phyloP scores from a whole-genome alignment of 139 green algal genomes.

The Edaphochlamys debaryana region DNA sequence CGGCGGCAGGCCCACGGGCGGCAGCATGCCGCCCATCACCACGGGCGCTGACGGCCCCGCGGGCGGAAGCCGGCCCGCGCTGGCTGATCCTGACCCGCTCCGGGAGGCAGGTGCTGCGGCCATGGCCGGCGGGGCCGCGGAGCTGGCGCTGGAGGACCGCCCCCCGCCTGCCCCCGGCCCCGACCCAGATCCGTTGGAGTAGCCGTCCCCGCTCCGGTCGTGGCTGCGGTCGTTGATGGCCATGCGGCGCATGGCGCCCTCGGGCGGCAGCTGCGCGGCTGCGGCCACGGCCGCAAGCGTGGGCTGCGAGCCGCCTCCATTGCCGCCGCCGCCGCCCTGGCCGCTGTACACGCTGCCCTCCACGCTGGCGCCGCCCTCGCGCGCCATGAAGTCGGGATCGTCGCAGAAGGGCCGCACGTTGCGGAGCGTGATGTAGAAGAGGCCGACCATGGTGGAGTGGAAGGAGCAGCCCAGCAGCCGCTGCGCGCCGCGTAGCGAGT shows the following conservation, averaged over 20 bases:
- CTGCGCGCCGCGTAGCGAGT: constrained; percentile 50
- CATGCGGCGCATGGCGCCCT: neutral
- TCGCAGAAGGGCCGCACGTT: constrained; percentile 52
- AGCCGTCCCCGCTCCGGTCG: too few species aligned
- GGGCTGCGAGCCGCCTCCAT: neutral
- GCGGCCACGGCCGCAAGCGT: constrained; percentile 4
- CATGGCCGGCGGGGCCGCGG: too few species aligned
- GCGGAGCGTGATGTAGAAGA: constrained; percentile 64
- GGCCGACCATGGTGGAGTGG: constrained; percentile 61
- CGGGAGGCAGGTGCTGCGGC: too few species aligned
- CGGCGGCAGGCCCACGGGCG: neutral
- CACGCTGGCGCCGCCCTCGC: constrained; percentile 2
- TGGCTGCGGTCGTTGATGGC: neutral
- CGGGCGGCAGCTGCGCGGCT: constrained; percentile 24
- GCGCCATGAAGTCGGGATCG: constrained; percentile 26
- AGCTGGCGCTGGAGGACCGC: too few species aligned
- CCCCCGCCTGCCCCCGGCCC: neutral
- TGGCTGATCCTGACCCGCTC: too few species aligned
- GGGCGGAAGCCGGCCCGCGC: neutral
- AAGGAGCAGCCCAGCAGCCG: constrained; percentile 68
- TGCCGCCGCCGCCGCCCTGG: neutral
- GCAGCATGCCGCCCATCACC: neutral
- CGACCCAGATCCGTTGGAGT: neutral
- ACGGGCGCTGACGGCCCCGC: neutral
- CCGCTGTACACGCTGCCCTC: constrained; percentile 23